Base-by-base conservation (phyloP, 495 filamentous ascomycete species). In the Neurospora pannonica region DNA sequence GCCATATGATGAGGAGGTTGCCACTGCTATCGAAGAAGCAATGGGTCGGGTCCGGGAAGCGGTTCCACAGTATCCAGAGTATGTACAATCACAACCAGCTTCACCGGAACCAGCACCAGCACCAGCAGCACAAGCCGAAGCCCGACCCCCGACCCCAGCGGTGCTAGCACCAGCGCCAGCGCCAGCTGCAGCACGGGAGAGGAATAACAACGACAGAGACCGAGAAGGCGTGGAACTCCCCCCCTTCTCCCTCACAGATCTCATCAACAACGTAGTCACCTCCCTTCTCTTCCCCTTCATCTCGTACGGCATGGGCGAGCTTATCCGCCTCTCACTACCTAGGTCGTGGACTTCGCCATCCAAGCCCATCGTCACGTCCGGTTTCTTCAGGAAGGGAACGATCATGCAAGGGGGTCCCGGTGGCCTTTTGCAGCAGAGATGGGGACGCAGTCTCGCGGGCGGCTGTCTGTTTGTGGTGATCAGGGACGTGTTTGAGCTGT, bases 401-500 rank as follows among this genome's bases (percentile, higher is more conserved):
- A 67, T 21, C 82, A 84, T 62, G 77, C 82, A 11, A 79, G 79
- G 17, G 83, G 31, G 24, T 4, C 28, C 54, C 54, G 31, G 86
- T 9, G 90, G 93, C 1, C 83, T 95, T 28, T 83, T 97, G 37
- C 92, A 95, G 78, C 85, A 87, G 60, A 86, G 87, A 34, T 96
- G 93, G 91, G 93, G 93, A 9, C 87, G 93, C 70, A 96, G 91
- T 76, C 84, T 96, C 3, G 86, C 92, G 7, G 93, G 93, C 15
- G 93, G 93, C 0, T 95, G 92, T 80, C 84, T 93, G 62, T 94
- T 93, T 76, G 90, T 95, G 67, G 88, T 94, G 28, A 79, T 94
- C 8, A 92, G 91, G 77, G 93, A 97, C 80, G 91, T 89, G 5
- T 82, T 94, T 71, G 83, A 90, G 75, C 84, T 96, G 8, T 96